phyloP scores from a whole-genome alignment of 2,329 filamentous ascomycete genomes.

The Thielaviopsis populi region DNA sequence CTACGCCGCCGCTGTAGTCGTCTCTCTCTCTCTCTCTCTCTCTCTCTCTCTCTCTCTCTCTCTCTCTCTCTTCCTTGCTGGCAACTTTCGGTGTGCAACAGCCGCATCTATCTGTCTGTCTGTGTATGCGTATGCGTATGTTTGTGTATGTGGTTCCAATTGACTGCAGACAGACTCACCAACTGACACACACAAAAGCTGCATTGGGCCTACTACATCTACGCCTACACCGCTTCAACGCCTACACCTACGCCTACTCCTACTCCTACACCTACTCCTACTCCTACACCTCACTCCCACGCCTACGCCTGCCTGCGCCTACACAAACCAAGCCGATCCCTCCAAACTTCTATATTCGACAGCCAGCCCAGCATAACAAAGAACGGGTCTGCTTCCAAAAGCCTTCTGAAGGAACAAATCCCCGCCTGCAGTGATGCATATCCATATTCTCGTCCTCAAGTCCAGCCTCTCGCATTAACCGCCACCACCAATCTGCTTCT shows the following conservation, averaged over 20 bases:
- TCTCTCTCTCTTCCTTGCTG: not conserved
- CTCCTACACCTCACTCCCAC: not conserved
- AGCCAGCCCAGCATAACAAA: not conserved
- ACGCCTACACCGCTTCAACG: not conserved
- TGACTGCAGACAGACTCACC: not conserved
- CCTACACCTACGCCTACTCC: not conserved
- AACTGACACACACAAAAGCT: not conserved
- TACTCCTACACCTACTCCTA: not conserved
- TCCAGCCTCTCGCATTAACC: constrained; percentile 11
- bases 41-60: not conserved
- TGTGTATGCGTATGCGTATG: not conserved
- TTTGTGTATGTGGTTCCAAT: not conserved
- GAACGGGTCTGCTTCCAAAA: not conserved
- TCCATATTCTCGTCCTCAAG: constrained; percentile 9
- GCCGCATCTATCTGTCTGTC: not conserved
- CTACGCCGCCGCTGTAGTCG: not conserved
- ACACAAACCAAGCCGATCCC: constrained; percentile 2
- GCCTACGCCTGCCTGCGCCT: not conserved
- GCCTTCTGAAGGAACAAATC: not conserved
- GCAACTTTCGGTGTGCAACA: not conserved
- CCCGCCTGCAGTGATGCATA: constrained; percentile 9
- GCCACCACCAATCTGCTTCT: constrained; percentile 2
- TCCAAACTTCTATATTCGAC: constrained; percentile 1
- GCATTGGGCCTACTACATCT: not conserved
- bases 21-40: not conserved